Conservation (phyloP, 2,329 filamentous ascomycete species). For the Cryphonectria carpinicola region DNA sequence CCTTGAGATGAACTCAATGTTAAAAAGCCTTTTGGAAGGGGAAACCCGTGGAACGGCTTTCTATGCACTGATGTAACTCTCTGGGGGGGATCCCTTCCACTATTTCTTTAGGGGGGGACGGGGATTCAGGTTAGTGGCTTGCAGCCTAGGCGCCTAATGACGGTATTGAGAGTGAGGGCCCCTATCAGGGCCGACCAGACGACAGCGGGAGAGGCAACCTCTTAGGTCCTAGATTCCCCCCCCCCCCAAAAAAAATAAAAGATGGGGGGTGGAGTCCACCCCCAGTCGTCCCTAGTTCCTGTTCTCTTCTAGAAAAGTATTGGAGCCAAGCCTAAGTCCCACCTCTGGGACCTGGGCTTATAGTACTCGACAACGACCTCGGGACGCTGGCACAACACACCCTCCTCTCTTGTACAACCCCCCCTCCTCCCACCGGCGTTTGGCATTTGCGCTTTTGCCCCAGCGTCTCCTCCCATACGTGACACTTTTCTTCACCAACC, state of each 20-base stretch:
- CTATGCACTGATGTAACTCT: background rate
- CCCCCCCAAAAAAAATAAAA: background rate
- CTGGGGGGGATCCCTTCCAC: background rate
- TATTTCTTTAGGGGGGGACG: background rate
- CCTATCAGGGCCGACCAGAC: constrained; percentile 2
- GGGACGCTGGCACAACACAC: constrained; percentile 1
- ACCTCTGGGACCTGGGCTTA: background rate
- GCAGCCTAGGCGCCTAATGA: background rate
- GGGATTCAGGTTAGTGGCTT: background rate
- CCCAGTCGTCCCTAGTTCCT: background rate
- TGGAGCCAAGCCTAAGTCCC: constrained; percentile 6
- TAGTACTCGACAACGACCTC: constrained; percentile 1
- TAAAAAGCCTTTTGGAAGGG: background rate
- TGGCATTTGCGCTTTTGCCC: background rate
- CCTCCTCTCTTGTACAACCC: background rate
- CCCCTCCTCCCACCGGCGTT: background rate
- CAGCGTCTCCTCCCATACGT: background rate
- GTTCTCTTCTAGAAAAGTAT: background rate
- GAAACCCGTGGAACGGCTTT: constrained; percentile 1
- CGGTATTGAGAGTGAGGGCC: background rate
- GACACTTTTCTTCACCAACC: background rate
- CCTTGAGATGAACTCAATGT: background rate
- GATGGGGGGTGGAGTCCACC: background rate
- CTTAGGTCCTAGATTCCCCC: background rate
- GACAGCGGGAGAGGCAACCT: constrained; percentile 1